Base-by-base conservation (phyloP, 75 land plant genomes). In the Sequoia sempervirens region DNA sequence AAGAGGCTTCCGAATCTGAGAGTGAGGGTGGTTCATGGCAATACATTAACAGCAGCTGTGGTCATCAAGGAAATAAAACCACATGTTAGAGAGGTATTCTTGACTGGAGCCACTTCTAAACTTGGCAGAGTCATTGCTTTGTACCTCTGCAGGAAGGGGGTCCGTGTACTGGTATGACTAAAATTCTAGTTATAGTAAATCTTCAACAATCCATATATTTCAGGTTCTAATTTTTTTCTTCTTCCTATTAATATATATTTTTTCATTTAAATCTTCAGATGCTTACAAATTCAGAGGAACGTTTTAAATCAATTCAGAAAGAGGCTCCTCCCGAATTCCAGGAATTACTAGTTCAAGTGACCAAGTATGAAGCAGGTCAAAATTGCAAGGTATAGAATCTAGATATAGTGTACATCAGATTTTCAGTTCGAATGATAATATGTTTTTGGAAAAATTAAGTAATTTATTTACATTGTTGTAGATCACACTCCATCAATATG, bases 21-120 rank as follows among this genome's bases (percentile, higher is more conserved):
- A 81, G 97, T 95, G 12, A 74, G 98, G 28, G 95, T 97, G 50
- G 98, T 96, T 17, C 99, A 97, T 90, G 99, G 99, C 10, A 97
- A 97, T 86, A 97, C 99, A 1, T 81, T 95, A 32, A 97, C 99
- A 0, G 98, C 98, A 13, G 96, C 96, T 14, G 97, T 94, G 2
- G 94, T 95, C 43, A 86, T 97, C 34, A 87, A 94, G 73, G 94
- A 91, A 66, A 85, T 97, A 36, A 94, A 94, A 3, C 83, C 86
- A 45, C 90, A 90, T 86, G 92, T 91, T 14, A 87, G 82, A 34
- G 99, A 97, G 81, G 98, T 95, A 45, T 97, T 97, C 89, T 78
- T 97, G 80, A 97, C 94, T 4, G 99, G 99, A 50, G 96, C 99
- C 38, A 97, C 99, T 58, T 97, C 99, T 26, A 97, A 97, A 88